Conservation (phyloP, 176 grass and related monocot genomes). For the Elymus sibiricus region DNA sequence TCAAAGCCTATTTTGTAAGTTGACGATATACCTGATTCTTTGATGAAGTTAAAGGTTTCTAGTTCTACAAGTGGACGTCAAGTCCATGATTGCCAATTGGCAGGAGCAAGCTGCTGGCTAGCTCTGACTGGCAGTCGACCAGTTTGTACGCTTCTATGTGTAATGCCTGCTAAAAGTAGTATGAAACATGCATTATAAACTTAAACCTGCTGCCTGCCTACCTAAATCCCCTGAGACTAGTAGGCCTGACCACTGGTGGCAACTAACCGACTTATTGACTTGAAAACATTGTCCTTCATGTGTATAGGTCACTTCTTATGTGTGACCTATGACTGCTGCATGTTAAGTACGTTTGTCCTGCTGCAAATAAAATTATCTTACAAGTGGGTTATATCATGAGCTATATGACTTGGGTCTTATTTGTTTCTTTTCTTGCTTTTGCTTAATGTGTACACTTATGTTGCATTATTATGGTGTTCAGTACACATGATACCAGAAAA, state of each 20-base stretch:
- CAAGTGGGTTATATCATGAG: neutral
- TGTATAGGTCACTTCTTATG: neutral
- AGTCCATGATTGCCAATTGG: neutral
- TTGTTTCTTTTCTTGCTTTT: neutral
- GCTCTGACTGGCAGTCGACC: neutral
- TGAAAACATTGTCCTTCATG: neutral
- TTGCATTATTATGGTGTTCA: neutral
- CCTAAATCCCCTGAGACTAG: neutral
- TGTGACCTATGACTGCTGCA: neutral
- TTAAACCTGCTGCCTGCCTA: neutral
- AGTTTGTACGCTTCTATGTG: neutral
- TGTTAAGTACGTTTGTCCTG: neutral
- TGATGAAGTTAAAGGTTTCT: neutral
- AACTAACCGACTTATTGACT: neutral
- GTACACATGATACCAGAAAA: neutral
- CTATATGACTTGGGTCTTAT: neutral
- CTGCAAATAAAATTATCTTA: neutral
- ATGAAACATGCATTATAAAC: neutral
- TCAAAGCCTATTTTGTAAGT: neutral
- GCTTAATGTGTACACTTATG: neutral
- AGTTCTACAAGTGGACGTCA: neutral
- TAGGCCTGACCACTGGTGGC: neutral
- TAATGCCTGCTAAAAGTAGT: neutral
- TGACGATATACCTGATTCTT: neutral
- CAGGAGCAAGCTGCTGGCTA: neutral